Conservation (phyloP, 2,329 filamentous ascomycete species). For the Paraphoma sp. region DNA sequence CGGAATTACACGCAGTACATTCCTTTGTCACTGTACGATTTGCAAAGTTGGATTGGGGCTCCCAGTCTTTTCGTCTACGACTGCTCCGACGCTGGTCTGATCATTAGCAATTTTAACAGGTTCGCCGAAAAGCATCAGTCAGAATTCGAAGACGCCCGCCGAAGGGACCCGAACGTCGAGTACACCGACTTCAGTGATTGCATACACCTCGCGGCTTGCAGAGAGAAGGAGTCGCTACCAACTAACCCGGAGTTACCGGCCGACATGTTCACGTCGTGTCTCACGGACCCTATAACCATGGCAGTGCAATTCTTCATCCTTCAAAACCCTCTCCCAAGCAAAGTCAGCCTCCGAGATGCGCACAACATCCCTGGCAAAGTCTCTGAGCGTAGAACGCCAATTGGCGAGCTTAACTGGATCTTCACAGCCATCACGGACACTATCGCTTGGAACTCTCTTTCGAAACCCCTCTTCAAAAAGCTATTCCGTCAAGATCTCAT, state of each 20-base stretch:
- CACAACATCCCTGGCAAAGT: conserved; percentile 89
- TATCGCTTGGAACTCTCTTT: conserved; percentile 96
- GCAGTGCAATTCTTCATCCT: conserved; percentile 95
- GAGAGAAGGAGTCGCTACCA: conserved; percentile 87
- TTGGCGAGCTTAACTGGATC: conserved; percentile 98
- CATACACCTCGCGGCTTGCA: conserved; percentile 92
- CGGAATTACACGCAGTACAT: conserved; percentile 99
- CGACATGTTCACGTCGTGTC: conserved; percentile 92
- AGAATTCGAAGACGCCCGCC: conserved; percentile 79
- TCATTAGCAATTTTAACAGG: conserved; percentile 91
- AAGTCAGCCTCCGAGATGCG: conserved; percentile 79
- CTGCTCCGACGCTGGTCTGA: conserved; percentile 94
- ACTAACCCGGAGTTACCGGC: conserved; percentile 93
- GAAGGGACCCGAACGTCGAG: conserved; percentile 73
- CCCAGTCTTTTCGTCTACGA: conserved; percentile 98
- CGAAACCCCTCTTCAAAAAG: conserved; percentile 90
- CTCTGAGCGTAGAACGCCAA: conserved; percentile 88
- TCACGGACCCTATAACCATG: conserved; percentile 98
- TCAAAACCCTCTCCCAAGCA: conserved; percentile 77
- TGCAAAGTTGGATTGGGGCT: conserved; percentile 94
- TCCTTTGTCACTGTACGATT: conserved; percentile 90
- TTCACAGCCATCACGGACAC: conserved; percentile 99
- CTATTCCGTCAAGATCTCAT: conserved; percentile 97
- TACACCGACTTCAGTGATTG: conserved; percentile 76
- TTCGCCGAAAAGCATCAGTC: conserved; percentile 95